Percentiles rank a stretch among this genome's conserved stretches.
Evolutionary conservation across 768 basidiomycete genomes (phyloP).

Genomic region (Suillus placidus): DNA sequence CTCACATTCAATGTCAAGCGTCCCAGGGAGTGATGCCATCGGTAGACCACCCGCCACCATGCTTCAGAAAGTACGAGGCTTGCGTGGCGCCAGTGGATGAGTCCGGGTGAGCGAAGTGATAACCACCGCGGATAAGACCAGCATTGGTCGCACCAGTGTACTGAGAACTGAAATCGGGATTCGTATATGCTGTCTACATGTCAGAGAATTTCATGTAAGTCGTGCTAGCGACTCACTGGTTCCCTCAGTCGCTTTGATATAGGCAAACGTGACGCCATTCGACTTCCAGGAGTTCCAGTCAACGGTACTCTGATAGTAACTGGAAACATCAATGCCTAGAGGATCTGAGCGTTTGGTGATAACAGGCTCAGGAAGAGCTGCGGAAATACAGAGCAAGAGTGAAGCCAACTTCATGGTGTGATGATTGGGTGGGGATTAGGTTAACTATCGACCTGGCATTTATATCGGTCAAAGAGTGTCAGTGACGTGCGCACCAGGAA

Average conservation of each 20-base stretch:
- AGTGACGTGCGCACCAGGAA: not conserved
- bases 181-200: constrained; percentile 25
- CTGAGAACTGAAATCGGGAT: constrained; percentile 45
- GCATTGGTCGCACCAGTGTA: constrained; percentile 37
- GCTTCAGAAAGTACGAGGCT: constrained; percentile 38
- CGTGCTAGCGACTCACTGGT: constrained; percentile 37
- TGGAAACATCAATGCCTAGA: constrained; percentile 54
- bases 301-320: constrained; percentile 46
- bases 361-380: constrained; percentile 10
- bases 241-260: constrained; percentile 64
- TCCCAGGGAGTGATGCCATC: constrained; percentile 43
- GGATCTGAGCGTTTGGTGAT: constrained; percentile 40
- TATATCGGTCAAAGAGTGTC: not conserved
- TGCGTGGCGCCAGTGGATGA: constrained; percentile 37
- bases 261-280: constrained; percentile 53
- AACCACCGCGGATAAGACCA: constrained; percentile 39
- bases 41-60: constrained; percentile 40
- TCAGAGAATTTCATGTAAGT: not conserved
- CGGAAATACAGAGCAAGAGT: constrained; percentile 6
- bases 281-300: constrained; percentile 52
- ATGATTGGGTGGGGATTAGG: not conserved
- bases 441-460: too few species aligned
- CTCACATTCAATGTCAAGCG: constrained; percentile 43
- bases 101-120: constrained; percentile 40
- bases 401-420: constrained; percentile 2